Evolutionary conservation across 2,329 filamentous ascomycete genomes (phyloP).

Genomic region (Cordyceps fumosorosea): DNA sequence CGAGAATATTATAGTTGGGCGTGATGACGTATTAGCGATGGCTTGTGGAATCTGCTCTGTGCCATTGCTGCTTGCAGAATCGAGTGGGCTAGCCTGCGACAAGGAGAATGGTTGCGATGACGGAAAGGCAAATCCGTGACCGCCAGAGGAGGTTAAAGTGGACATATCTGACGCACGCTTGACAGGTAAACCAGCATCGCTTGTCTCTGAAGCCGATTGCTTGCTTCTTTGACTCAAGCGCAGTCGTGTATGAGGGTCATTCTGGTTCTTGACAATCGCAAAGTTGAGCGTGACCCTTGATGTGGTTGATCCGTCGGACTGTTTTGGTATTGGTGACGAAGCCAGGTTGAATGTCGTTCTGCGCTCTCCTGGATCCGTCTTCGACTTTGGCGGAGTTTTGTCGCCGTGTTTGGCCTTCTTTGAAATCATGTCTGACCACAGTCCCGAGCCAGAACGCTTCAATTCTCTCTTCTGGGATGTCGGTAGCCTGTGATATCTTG

Average conservation of each 20-base stretch:
- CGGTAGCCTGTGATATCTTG: conserved; percentile 13
- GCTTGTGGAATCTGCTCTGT: conserved; percentile 2
- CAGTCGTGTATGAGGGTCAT: conserved; percentile 54
- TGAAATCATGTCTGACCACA: conserved; percentile 6
- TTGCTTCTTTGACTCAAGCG: conserved; percentile 60
- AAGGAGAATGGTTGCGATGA: conserved; percentile 3
- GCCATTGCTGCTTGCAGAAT: background rate
- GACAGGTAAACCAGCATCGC: conserved; percentile 24
- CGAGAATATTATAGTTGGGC: conserved; percentile 16
- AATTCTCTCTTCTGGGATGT: background rate
- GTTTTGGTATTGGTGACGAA: conserved; percentile 1
- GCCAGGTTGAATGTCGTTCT: background rate
- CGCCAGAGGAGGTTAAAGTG: background rate
- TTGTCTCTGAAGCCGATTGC: conserved; percentile 40
- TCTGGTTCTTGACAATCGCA: conserved; percentile 69
- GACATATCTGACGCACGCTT: background rate
- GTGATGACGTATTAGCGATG: background rate
- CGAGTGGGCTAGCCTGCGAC: background rate
- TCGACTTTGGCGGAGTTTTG: background rate
- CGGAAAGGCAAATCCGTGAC: background rate
- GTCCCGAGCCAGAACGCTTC: conserved; percentile 14
- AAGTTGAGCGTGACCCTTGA: conserved; percentile 51
- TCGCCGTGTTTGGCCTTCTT: background rate
- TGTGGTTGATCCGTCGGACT: conserved; percentile 1
- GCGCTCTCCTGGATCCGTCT: background rate